Evolutionary conservation across 2,329 filamentous ascomycete genomes (phyloP), one percentile per base, ranked within the genome.

Genomic region (Rhinocladiella similis): DNA sequence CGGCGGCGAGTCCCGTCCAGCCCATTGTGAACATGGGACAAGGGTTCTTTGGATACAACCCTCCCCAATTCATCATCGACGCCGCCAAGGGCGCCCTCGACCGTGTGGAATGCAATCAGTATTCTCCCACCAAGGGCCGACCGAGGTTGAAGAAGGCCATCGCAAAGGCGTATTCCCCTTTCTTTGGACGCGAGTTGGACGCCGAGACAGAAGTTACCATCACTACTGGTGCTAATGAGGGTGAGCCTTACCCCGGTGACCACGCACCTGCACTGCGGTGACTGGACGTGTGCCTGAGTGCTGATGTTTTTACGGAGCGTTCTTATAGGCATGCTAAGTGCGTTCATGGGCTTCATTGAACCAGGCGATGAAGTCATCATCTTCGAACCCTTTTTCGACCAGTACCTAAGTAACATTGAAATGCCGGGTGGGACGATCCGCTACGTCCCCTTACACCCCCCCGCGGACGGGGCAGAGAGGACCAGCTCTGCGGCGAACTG

Each of bases 361-460:
- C 83, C 84, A 1, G 94, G 91, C 12, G 94, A 99, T 69, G 94
- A 99, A 73, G 94, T 97, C 63, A 97, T 99, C 64, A 83, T 99
- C 54, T 97, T 99, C 71, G 94, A 99, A 77, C 94, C 94, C 10
- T 99, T 97, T 77, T 99, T 97, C 71, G 94, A 99, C 75, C 94
- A 99, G 86, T 96, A 97, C 72, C 96, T 99, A 65, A 91, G 88
- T 79, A 99, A 99, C 75, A 97, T 99, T 63, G 90, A 97, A 74
- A 97, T 99, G 92, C 87, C 94, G 1, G 94, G 94, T 50, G 94
- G 94, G 64, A 95, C 88, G 70, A 90, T 97, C 62, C 88, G 93
- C 65, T 97, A 97, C 70, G 93, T 97, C 20, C 92, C 94, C n/a
- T 80, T 99, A 70, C 89, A 94, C 60, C 93, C 94, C 25, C 94